These are phyloP conservation scores for Gamarada debralockiae DNA, from an alignment of 495 filamentous ascomycete genomes.

Conservation along the genomic window DNA sequence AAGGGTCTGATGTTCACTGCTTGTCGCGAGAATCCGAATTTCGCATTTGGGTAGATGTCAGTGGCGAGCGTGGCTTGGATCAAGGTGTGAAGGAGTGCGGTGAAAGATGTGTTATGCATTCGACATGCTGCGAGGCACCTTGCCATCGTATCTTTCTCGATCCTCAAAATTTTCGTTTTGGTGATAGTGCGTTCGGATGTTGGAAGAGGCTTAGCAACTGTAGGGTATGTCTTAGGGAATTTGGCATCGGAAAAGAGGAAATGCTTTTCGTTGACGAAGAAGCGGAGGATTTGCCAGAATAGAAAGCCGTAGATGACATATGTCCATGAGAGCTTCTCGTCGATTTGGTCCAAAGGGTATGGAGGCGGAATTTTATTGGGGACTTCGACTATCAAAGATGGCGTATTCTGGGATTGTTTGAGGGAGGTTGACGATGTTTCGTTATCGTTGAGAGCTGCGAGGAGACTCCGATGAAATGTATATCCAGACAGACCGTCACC, in stretches of 20 bases:
- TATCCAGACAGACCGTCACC: conserved; percentile 4
- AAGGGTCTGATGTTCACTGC: conserved; percentile 1
- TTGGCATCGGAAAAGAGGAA: conserved; percentile 11
- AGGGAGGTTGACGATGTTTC: neutral
- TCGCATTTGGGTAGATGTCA: conserved; percentile 13
- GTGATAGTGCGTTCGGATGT: neutral
- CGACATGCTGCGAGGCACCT: conserved; percentile 6
- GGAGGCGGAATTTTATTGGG: neutral
- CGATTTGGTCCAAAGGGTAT: conserved; percentile 2
- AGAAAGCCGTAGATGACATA: conserved; percentile 6
- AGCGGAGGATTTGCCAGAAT: conserved; percentile 6
- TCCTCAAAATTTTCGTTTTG: neutral
- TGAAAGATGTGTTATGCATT: conserved; percentile 13
- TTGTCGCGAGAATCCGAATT: conserved; percentile 3
- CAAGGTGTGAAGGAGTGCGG: conserved; percentile 10
- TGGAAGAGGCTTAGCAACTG: neutral
- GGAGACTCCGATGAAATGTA: conserved; percentile 11
- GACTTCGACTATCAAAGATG: neutral
- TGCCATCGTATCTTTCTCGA: neutral
- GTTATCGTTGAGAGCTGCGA: conserved; percentile 3
- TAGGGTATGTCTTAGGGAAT: neutral
- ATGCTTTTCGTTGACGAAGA: conserved; percentile 9
- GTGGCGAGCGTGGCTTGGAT: conserved; percentile 9
- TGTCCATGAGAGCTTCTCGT: neutral
- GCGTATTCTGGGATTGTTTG: neutral